Percentiles rank a stretch among this genome's conserved stretches.
Evolutionary conservation across 257 asterid genomes (phyloP).

Genomic region (Oldenlandia corymbosa): DNA sequence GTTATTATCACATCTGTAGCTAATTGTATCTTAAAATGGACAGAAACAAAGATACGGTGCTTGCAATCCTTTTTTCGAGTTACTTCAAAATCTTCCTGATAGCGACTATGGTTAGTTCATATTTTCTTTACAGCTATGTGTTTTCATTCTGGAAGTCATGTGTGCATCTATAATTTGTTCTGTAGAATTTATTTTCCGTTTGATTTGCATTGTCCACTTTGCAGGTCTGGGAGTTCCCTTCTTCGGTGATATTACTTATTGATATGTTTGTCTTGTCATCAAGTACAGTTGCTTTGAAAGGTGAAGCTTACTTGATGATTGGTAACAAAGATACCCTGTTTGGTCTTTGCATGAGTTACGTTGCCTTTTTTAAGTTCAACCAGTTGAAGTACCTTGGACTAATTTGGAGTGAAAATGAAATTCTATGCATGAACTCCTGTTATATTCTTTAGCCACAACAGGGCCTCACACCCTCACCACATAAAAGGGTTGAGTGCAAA

Average conservation of each 20-base stretch:
- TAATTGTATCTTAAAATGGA: constrained; percentile 15
- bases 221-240: constrained; percentile 88
- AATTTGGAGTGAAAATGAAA: neutral
- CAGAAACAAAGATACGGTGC: constrained; percentile 58
- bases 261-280: constrained; percentile 80
- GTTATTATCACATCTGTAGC: neutral
- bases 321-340: neutral
- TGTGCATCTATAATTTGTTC: neutral
- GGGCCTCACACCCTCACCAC: too few species aligned
- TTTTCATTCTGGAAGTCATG: neutral
- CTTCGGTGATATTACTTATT: constrained; percentile 54
- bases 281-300: constrained; percentile 69
- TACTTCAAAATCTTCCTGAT: constrained; percentile 75
- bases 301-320: too few species aligned
- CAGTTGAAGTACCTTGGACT: too few species aligned
- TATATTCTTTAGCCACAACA: neutral
- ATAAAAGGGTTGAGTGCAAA: neutral
- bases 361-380: neutral
- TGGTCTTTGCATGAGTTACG: neutral
- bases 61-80: constrained; percentile 59
- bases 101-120: constrained; percentile 66
- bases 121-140: neutral
- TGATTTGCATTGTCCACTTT: constrained; percentile 17
- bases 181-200: neutral
- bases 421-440: neutral